Conservation (phyloP, 1,284 basidiomycete species). For the Pulveroboletus sp. region DNA sequence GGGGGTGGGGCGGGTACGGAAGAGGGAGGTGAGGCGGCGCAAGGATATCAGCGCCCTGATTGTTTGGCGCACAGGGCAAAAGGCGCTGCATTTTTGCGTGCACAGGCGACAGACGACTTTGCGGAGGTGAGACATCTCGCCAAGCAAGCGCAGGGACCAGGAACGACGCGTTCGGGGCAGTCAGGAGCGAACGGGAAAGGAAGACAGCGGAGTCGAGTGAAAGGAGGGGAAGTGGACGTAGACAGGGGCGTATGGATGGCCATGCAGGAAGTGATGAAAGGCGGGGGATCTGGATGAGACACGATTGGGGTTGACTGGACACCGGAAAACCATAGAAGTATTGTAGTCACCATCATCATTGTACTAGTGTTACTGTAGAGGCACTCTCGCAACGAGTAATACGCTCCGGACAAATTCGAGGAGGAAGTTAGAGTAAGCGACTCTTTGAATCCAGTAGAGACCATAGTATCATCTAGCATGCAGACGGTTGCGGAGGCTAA, state of each 20-base stretch:
- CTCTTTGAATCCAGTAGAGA: too few relatives aligned
- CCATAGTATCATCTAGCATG: too few relatives aligned
- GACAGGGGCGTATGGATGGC: constrained; percentile 23
- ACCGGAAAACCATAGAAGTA: neutral
- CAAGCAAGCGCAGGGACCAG: constrained; percentile 47
- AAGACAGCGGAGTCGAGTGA: neutral
- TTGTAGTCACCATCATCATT: neutral
- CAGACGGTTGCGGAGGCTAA: too few relatives aligned
- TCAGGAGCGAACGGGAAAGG: constrained; percentile 21
- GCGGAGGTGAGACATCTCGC: constrained; percentile 68
- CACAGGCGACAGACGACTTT: constrained; percentile 71
- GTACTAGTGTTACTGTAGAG: neutral
- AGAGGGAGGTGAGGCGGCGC: constrained; percentile 38
- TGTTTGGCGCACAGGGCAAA: constrained; percentile 65
- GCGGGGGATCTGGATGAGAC: too few relatives aligned
- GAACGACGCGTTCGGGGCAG: constrained; percentile 34
- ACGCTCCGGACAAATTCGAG: too few relatives aligned
- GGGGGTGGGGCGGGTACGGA: constrained; percentile 17
- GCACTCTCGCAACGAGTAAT: neutral
- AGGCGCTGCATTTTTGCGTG: constrained; percentile 64
- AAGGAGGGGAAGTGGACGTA: neutral
- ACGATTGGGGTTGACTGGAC: neutral
- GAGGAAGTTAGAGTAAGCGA: too few relatives aligned
- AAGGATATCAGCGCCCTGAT: constrained; percentile 49
- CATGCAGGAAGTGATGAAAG: constrained; percentile 32